Conservation (phyloP, 78 protist genomes). For the Dictyostelium firmibasis region DNA sequence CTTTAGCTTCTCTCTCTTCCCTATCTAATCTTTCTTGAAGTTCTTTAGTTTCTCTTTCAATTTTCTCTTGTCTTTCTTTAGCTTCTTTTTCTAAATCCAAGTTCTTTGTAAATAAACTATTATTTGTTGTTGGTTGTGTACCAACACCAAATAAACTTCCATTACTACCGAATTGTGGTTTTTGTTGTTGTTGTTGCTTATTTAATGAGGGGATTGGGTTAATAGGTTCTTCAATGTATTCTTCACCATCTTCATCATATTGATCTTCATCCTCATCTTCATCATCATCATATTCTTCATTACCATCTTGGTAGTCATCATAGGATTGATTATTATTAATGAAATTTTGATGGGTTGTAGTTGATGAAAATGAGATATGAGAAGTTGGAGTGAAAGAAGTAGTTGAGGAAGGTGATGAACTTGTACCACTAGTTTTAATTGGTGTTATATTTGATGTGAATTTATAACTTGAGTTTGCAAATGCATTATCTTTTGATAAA, state of each 20-base stretch:
- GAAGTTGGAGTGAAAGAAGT: not conserved
- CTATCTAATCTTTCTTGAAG: not conserved
- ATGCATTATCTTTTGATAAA: constrained; percentile 7
- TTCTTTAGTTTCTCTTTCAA: not conserved
- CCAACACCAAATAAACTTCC: not conserved
- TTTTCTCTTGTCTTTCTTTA: not conserved
- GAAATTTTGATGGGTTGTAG: not conserved
- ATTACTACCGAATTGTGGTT: not conserved
- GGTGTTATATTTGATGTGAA: constrained; percentile 16
- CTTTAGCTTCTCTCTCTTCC: not conserved
- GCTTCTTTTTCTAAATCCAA: not conserved
- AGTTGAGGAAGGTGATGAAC: not conserved
- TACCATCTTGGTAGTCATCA: not conserved
- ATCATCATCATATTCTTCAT: not conserved
- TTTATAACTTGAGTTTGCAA: constrained; percentile 4
- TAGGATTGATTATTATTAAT: not conserved
- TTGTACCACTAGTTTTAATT: not conserved
- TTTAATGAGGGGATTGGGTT: not conserved
- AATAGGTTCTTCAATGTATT: not conserved
- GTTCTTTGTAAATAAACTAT: not conserved
- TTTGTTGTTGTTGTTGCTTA: not conserved
- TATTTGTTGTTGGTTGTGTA: not conserved
- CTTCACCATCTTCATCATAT: constrained; percentile 2
- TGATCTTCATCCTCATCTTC: constrained; percentile 5
- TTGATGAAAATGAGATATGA: not conserved